phyloP scores from a whole-genome alignment of 441 rosid species.

The Biscutella laevigata region DNA sequence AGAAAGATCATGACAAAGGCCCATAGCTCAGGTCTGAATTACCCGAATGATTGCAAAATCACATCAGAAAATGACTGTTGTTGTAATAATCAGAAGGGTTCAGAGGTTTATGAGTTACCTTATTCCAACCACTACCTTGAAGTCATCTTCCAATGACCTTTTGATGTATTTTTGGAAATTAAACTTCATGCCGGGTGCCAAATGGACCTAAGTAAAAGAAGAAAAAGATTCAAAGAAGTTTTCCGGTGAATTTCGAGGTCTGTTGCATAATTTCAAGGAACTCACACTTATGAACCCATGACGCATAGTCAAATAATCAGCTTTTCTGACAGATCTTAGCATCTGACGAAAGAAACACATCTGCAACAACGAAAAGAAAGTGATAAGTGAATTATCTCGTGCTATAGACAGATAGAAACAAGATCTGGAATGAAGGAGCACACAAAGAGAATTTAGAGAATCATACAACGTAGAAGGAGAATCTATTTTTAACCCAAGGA shows the following conservation, averaged over 20 bases:
- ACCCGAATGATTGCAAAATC: conserved; percentile 7
- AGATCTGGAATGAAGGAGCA: not conserved
- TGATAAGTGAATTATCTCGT: not conserved
- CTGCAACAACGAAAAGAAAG: conserved; percentile 33
- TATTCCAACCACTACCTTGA: conserved; percentile 70
- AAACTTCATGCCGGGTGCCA: conserved; percentile 70
- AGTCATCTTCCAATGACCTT: no score
- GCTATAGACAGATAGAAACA: not conserved
- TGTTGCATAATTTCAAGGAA: conserved; percentile 7
- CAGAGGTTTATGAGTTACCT: conserved; percentile 47
- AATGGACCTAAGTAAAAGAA: conserved; percentile 54
- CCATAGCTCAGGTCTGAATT: conserved; percentile 71
- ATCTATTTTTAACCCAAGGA: conserved; percentile 40
- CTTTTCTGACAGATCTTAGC: conserved; percentile 61
- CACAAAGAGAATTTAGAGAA: not conserved
- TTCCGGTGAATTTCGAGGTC: not conserved
- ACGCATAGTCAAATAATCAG: conserved; percentile 82
- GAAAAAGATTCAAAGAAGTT: not conserved
- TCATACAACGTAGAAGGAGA: conserved; percentile 59
- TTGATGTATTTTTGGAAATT: conserved; percentile 74
- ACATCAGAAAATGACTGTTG: not conserved
- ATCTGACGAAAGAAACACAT: conserved; percentile 81
- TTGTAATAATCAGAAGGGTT: not conserved
- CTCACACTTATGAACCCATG: conserved; percentile 79
- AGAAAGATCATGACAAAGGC: conserved; percentile 61